Conservation (phyloP, 225 moss, liverwort and hornwort genomes). For the Asterella californica region DNA sequence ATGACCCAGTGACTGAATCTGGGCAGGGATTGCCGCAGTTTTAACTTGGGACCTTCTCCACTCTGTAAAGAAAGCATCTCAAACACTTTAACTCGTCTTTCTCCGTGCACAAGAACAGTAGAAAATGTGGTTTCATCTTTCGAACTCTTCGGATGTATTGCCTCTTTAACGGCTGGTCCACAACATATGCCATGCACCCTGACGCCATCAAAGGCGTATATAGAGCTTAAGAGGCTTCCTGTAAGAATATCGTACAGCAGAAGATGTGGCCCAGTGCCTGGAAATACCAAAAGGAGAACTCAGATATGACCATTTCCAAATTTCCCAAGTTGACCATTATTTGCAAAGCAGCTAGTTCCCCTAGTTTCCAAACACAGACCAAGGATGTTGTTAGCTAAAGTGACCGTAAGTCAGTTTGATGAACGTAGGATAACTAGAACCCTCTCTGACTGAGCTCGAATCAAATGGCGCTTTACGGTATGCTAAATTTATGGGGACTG, state of each 20-base stretch:
- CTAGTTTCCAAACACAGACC: background rate
- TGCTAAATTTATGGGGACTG: background rate
- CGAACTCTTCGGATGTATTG: background rate
- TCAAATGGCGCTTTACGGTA: too few relatives aligned
- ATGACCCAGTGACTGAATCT: constrained; percentile 87
- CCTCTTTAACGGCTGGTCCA: constrained; percentile 22
- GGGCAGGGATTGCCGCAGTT: constrained; percentile 54
- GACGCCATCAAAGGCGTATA: constrained; percentile 74
- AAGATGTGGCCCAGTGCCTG: constrained; percentile 84
- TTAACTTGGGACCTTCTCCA: constrained; percentile 33
- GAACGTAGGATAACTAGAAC: too few relatives aligned
- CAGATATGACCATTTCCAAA: background rate
- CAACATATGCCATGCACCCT: constrained; percentile 76
- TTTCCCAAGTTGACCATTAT: background rate
- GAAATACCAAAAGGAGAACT: background rate
- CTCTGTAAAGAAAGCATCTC: constrained; percentile 33
- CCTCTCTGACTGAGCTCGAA: too few relatives aligned
- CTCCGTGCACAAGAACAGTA: constrained; percentile 75
- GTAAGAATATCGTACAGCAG: constrained; percentile 68
- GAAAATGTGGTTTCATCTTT: background rate
- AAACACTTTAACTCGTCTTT: constrained; percentile 74
- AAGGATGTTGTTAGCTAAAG: background rate
- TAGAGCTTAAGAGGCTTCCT: constrained; percentile 49
- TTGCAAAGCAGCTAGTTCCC: background rate
- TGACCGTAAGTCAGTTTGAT: too few relatives aligned